phyloP scores from a whole-genome alignment of 371 early-diverging fungal genomes.

The Coemansia sp. region DNA sequence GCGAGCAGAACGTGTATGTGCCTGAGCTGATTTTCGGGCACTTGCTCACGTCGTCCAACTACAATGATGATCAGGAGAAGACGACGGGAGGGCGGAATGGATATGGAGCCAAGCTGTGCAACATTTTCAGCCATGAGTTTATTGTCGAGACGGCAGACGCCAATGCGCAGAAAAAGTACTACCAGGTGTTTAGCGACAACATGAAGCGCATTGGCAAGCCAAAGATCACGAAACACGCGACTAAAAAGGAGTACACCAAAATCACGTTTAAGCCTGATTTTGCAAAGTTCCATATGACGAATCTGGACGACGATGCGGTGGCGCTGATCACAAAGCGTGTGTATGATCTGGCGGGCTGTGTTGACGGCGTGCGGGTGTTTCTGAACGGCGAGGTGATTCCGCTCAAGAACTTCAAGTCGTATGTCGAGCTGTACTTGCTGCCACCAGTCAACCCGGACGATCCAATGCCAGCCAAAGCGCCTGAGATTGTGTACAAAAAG shows the following conservation, averaged over 20 bases:
- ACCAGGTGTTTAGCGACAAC: slow-evolving; percentile 85
- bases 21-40: slow-evolving; percentile 99
- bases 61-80: slow-evolving; percentile 98
- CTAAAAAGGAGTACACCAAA: slow-evolving; percentile 77
- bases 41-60: slow-evolving; percentile 98
- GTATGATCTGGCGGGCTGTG: slow-evolving; percentile 96
- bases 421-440: slow-evolving; percentile 82
- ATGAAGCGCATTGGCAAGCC: slow-evolving; percentile 82
- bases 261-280: slow-evolving; percentile 99
- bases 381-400: slow-evolving; percentile 87
- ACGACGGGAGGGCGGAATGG: slow-evolving; percentile 99
- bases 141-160: slow-evolving; percentile 95
- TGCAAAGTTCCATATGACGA: slow-evolving; percentile 85
- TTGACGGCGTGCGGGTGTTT: slow-evolving; percentile 86
- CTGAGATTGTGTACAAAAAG: slow-evolving; percentile 67
- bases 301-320: slow-evolving; percentile 87
- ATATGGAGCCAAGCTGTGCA: slow-evolving; percentile 99
- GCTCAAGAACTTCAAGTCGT: slow-evolving; percentile 90
- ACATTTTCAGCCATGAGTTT: slow-evolving; percentile 98
- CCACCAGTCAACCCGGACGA: slow-evolving; percentile 48
- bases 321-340: slow-evolving; percentile 94
- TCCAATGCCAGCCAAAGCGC: slow-evolving; percentile 18
- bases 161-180: slow-evolving; percentile 71
- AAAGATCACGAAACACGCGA: slow-evolving; percentile 63
- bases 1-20: slow-evolving; percentile 93